A percentile compares a stretch with the other conserved stretches of the same genome.
phyloP scores from a whole-genome alignment of 129 eudicot species.

The Lactuca saligna region DNA sequence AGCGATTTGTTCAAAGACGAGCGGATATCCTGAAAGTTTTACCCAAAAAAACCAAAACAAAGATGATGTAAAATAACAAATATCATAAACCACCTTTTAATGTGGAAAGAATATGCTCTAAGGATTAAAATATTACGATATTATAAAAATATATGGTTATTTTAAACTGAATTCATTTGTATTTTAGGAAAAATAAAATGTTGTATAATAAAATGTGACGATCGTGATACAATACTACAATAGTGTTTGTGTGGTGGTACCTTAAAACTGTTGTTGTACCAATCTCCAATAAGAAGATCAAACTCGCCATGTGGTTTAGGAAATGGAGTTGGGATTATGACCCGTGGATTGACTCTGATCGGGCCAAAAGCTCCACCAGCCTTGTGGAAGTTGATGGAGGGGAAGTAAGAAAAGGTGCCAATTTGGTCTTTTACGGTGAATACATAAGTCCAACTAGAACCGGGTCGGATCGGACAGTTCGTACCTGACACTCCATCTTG shows the following conservation, averaged over 20 bases:
- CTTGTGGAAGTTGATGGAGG: conserved; percentile 54
- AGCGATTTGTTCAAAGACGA: conserved; percentile 20
- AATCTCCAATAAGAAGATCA: conserved; percentile 62
- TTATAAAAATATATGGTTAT: not conserved
- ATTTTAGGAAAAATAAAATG: not conserved
- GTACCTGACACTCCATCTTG: conserved; percentile 73
- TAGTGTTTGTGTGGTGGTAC: conserved; percentile 26
- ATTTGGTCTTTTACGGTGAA: conserved; percentile 58
- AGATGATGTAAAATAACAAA: not conserved
- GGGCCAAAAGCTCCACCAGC: conserved; percentile 73
- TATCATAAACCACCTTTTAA: not conserved
- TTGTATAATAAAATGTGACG: not conserved
- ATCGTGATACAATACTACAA: not conserved
- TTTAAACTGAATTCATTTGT: too few relatives aligned
- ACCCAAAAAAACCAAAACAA: not conserved
- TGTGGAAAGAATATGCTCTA: not conserved
- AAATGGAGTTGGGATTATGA: conserved; percentile 36
- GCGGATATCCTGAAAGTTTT: conserved; percentile 30
- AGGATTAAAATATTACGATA: too few relatives aligned
- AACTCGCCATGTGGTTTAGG: conserved; percentile 43
- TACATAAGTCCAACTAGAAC: conserved; percentile 52
- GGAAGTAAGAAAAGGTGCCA: conserved; percentile 53
- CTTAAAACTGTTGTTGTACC: conserved; percentile 50
- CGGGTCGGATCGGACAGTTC: conserved; percentile 62
- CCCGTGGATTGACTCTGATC: conserved; percentile 50